phyloP scores from a whole-genome alignment of 495 filamentous ascomycete genomes.

The Hypoxylon rickii region DNA sequence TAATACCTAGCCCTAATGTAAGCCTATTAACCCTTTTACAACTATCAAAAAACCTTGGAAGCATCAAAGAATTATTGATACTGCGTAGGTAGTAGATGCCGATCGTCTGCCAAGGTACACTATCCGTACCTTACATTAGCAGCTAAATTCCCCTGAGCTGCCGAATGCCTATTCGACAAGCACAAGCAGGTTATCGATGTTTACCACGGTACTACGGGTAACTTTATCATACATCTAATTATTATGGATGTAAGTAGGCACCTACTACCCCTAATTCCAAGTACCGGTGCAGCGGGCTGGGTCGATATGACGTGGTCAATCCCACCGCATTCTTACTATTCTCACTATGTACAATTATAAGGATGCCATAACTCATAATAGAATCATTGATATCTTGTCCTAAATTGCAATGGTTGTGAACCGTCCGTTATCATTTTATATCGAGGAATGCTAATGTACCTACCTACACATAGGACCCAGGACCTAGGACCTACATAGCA shows the following conservation, averaged over 20 bases:
- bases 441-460: no score
- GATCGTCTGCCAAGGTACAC: constrained; percentile 11
- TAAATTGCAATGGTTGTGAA: not conserved
- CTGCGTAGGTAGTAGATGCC: no score
- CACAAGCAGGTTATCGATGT: not conserved
- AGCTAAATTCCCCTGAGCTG: constrained; percentile 15
- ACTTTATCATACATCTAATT: no score
- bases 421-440: no score
- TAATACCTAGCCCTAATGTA: no score
- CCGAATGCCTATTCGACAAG: constrained; percentile 20
- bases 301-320: constrained; percentile 27
- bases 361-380: constrained; percentile 12
- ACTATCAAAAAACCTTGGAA: no score
- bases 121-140: constrained; percentile 36
- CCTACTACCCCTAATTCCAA: constrained; percentile 13
- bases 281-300: constrained; percentile 6
- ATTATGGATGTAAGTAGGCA: no score
- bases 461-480: no score
- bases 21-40: no score
- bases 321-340: not conserved
- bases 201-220: no score
- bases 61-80: constrained; percentile 7
- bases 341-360: constrained; percentile 9
- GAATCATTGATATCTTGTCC: constrained; percentile 7
- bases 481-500: no score